Evolutionary conservation across 805 yeast genomes (phyloP).

Genomic region (Cyberlindnera japonica): DNA sequence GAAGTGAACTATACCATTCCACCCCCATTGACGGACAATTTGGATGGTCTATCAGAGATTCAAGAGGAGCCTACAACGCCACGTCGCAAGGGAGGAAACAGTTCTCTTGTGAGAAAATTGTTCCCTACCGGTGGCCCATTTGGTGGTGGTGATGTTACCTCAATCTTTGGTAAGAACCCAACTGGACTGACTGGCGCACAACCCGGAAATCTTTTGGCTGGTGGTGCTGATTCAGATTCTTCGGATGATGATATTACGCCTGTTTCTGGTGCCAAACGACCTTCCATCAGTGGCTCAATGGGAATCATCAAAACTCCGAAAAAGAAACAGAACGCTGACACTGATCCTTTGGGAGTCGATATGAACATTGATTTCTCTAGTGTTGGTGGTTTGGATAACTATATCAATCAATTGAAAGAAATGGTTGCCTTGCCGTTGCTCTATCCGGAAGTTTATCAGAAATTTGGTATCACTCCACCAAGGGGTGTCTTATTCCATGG

Average conservation of each 20-base stretch:
- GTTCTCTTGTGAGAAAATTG: constrained; percentile 54
- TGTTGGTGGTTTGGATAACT: constrained; percentile 89
- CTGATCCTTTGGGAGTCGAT: constrained; percentile 90
- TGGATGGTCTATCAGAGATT: constrained; percentile 23
- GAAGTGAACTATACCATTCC: constrained; percentile 78
- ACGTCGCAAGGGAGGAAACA: constrained; percentile 36
- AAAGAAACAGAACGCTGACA: constrained; percentile 70
- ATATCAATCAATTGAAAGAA: constrained; percentile 89
- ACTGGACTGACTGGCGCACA: constrained; percentile 32
- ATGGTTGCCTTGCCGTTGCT: constrained; percentile 92
- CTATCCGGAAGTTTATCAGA: constrained; percentile 90
- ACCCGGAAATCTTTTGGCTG: constrained; percentile 19
- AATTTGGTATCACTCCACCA: constrained; percentile 91
- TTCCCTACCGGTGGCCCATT: constrained; percentile 97
- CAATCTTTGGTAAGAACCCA: constrained; percentile 69
- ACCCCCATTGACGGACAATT: constrained; percentile 58
- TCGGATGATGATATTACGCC: constrained; percentile 60
- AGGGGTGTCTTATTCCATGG: constrained; percentile 97
- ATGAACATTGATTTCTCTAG: constrained; percentile 80
- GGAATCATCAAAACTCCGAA: constrained; percentile 28
- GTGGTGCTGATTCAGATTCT: constrained; percentile 51
- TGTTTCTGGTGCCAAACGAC: constrained; percentile 37
- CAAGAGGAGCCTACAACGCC: constrained; percentile 22
- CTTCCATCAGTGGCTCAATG: constrained; percentile 31
- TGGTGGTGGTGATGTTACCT: constrained; percentile 91